Conservation (phyloP, 164 flowering plant species). For the Warburgia ugandensis region DNA sequence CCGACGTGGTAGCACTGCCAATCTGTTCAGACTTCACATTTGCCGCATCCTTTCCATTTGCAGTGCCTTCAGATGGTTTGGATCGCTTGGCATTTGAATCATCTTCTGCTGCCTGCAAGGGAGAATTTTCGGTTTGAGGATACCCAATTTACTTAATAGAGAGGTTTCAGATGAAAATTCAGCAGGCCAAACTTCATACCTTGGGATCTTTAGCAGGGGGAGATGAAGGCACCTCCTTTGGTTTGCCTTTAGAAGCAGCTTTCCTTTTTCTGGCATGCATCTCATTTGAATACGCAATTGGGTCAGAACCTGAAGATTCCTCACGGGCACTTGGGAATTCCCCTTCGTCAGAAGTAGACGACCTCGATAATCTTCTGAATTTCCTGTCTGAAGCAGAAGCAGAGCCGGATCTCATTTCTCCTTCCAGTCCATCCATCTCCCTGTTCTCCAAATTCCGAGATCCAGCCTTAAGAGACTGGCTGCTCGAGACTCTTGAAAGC, state of each 20-base stretch:
- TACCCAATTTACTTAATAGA: too few species aligned
- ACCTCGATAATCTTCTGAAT: slow-evolving; percentile 17
- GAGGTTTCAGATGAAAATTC: too few species aligned
- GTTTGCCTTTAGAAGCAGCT: slow-evolving; percentile 19
- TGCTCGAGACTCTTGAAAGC: slow-evolving; percentile 50
- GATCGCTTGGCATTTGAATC: slow-evolving; percentile 45
- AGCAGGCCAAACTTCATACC: too few species aligned
- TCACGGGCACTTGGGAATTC: slow-evolving; percentile 15
- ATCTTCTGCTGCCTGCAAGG: slow-evolving; percentile 43
- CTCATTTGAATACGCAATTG: slow-evolving; percentile 12
- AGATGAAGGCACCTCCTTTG: too few species aligned
- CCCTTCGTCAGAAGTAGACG: slow-evolving; percentile 23
- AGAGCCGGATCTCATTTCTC: slow-evolving; percentile 19
- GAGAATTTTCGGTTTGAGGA: too few species aligned
- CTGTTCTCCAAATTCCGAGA: slow-evolving; percentile 24
- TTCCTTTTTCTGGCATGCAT: slow-evolving; percentile 26
- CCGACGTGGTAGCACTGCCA: too few species aligned
- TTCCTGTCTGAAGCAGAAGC: slow-evolving; percentile 19
- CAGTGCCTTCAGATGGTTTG: slow-evolving; percentile 31
- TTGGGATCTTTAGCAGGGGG: too few species aligned
- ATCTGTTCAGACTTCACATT: slow-evolving; percentile 28
- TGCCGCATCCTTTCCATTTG: slow-evolving; percentile 16
- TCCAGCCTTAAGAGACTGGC: slow-evolving; percentile 46
- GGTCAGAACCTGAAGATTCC: slow-evolving; percentile 20
- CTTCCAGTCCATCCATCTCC: slow-evolving; percentile 16